Percentiles rank a stretch among this genome's conserved stretches.
phyloP scores from a whole-genome alignment of 2,329 filamentous ascomycete genomes.

The Clonostachys rhizophaga region DNA sequence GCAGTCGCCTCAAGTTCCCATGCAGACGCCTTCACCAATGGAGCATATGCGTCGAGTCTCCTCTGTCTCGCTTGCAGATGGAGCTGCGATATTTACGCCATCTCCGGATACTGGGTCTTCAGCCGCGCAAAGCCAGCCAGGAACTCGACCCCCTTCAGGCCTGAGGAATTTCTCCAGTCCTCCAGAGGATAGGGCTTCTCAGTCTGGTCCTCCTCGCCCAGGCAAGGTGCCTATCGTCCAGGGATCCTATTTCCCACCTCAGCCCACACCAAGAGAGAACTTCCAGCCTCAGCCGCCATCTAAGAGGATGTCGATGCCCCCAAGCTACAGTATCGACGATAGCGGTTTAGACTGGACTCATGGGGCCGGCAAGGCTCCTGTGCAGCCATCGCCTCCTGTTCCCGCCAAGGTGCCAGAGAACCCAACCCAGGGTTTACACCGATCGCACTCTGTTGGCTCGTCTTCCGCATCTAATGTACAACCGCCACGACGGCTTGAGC shows the following conservation, averaged over 20 bases:
- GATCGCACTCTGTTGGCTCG: no score
- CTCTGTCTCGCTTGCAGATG: conserved; percentile 8
- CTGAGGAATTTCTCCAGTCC: background rate
- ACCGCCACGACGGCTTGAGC: no score
- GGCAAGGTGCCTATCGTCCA: background rate
- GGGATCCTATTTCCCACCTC: conserved; percentile 8
- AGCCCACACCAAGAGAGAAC: conserved; percentile 4
- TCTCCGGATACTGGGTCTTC: conserved; percentile 14
- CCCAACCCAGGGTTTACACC: no score
- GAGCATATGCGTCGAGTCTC: conserved; percentile 13
- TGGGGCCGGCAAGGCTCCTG: no score
- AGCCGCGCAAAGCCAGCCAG: conserved; percentile 4
- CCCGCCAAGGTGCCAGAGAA: no score
- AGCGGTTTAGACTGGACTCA: no score
- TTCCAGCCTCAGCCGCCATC: background rate
- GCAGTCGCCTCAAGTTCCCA: conserved; percentile 10
- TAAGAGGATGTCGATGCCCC: conserved; percentile 10
- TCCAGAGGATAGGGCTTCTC: background rate
- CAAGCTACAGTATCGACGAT: background rate
- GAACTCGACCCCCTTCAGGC: background rate
- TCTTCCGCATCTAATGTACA: no score
- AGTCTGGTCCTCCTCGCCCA: background rate
- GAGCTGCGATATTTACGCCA: conserved; percentile 7
- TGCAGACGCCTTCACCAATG: conserved; percentile 20
- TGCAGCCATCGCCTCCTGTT: no score